Evolutionary conservation across 1,139 yeast species (phyloP).

Genomic region (Taphrina confusa): DNA sequence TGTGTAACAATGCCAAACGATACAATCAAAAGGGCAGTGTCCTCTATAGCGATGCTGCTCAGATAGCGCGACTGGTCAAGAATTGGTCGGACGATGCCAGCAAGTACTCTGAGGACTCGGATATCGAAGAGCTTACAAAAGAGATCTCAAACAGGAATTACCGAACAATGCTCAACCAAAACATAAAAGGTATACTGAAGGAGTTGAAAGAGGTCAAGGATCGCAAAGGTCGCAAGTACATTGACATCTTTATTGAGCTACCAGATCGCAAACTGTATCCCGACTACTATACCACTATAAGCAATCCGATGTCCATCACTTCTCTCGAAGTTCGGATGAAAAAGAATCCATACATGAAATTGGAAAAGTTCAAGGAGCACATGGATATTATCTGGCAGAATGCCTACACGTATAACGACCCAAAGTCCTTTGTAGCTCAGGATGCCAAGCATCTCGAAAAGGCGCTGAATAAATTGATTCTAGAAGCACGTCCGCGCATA

Average conservation of each 20-base stretch:
- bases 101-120: conserved; percentile 19
- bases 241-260: conserved; percentile 61
- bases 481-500: conserved; percentile 9
- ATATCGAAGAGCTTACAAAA: conserved; percentile 8
- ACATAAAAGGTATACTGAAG: conserved; percentile 9
- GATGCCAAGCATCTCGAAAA: conserved; percentile 63
- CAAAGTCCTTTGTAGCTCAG: conserved; percentile 76
- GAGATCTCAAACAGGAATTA: conserved; percentile 1
- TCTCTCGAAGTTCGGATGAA: conserved; percentile 42
- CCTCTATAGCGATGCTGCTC: conserved; percentile 74
- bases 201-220: conserved; percentile 21
- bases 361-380: conserved; percentile 69
- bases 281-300: conserved; percentile 68
- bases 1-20: conserved; percentile 80
- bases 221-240: conserved; percentile 49
- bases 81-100: conserved; percentile 22
- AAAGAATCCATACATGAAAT: conserved; percentile 54
- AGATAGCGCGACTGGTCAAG: conserved; percentile 38
- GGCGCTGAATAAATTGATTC: conserved; percentile 19
- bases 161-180: conserved; percentile 29
- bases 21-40: conserved; percentile 88
- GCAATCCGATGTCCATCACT: conserved; percentile 47
- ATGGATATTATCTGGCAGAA: conserved; percentile 75
- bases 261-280: conserved; percentile 79
- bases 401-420: conserved; percentile 86